Evolutionary conservation across 495 filamentous ascomycete genomes (phyloP), one percentile per base, ranked within the genome.

Genomic region (Penicillium bialowiezense): DNA sequence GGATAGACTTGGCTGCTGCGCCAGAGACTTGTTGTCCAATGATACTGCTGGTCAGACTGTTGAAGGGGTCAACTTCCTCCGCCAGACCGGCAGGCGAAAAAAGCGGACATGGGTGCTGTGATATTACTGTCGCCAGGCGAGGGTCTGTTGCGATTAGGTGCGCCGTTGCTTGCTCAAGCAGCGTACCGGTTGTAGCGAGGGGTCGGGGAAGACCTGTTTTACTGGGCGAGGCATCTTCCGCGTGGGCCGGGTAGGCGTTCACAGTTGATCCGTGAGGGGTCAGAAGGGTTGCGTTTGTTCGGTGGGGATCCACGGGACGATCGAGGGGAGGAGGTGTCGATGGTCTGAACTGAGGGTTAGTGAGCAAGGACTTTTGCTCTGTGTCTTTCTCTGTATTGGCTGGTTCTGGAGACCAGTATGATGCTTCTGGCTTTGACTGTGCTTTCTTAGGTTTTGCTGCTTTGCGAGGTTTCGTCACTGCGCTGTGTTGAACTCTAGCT

Each of bases 21-120:
- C 92, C 90, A 14, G 90, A 93, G 10, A 98, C 92, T 65, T 98
- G 93, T 66, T 98, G 93, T 36, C 89, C 89, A 50, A 97, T 96
- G 56, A 98, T 97, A 38, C 90, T 86, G 63, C 82, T 88, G 19
- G 79, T 77, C 33, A 98, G 77, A 44, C 83, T 85, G 43, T 82
- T 83, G 62, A 97, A 98, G 3, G 93, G 92, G 64, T 97, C 88
- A 52, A 96, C 78, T 53, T 82, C 70, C 69, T 97, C 91, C 14
- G 84, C 81, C 14, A 98, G 69, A 0, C 90, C 91, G 42, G 87
- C 84, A 2, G 90, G 80, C 6, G 87, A 88, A 68, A 97, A 96
- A 10, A 93, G 61, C 31, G 70, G 62, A 62, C 93, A 98, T 41
- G 74, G 84, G 60, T 97, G 77, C 52, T 79, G 72, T 41, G 87